A percentile compares a stretch with the other conserved stretches of the same genome.
Evolutionary conservation across 345 rosid genomes (phyloP).

Genomic region (Capsella bursapastoris): DNA sequence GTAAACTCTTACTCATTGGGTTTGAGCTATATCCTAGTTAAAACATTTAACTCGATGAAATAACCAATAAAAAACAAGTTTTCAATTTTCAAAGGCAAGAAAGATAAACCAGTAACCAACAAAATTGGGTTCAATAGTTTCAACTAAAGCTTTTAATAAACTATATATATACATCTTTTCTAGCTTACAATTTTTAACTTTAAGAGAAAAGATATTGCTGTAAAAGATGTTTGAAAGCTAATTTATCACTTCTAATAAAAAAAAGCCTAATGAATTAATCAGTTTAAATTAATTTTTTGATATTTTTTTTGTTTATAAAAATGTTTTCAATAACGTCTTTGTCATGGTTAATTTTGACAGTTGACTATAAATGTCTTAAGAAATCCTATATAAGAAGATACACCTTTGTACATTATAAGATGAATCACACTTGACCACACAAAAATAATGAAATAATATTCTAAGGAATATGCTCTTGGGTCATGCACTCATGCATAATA

Average conservation of each 20-base stretch:
- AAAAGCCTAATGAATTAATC: too few relatives aligned
- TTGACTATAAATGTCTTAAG: not conserved
- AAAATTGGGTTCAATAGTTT: constrained; percentile 35
- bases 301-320: too few relatives aligned
- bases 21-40: not conserved
- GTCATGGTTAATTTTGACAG: not conserved
- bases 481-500: constrained; percentile 30
- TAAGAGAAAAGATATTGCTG: not conserved
- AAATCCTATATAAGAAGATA: not conserved
- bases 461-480: constrained; percentile 42
- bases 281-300: too few relatives aligned
- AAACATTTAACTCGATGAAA: not conserved
- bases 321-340: not conserved
- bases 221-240: not conserved
- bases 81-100: not conserved
- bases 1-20: not conserved
- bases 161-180: constrained; percentile 19
- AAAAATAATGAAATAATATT: constrained; percentile 31
- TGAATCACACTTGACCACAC: not conserved
- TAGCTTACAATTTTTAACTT: not conserved
- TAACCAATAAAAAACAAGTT: not conserved
- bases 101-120: constrained; percentile 27
- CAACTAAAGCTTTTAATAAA: constrained; percentile 23
- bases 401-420: not conserved
- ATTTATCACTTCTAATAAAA: too few relatives aligned